Evolutionary conservation across 192 early-diverging fungal genomes (phyloP).

Genomic region (Coemansia sp.): DNA sequence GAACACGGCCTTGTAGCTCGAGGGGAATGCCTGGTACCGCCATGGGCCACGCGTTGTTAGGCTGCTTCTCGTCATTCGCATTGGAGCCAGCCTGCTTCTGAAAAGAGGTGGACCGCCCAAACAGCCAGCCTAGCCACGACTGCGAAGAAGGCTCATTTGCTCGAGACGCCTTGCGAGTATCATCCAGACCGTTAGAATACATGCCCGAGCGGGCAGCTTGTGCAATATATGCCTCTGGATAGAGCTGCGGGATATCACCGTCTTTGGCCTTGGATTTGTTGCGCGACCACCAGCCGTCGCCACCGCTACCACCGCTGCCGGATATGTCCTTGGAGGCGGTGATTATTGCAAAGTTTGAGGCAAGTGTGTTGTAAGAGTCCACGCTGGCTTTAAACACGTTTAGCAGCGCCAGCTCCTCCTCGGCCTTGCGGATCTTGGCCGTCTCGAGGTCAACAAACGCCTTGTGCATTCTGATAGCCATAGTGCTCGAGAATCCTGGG

Average conservation of each 20-base stretch:
- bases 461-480: slow-evolving; percentile 74
- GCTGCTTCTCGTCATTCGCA: not conserved
- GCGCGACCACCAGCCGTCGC: slow-evolving; percentile 1
- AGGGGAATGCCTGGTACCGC: slow-evolving; percentile 56
- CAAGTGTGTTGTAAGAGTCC: slow-evolving; percentile 36
- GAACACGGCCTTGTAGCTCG: slow-evolving; percentile 62
- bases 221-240: slow-evolving; percentile 48
- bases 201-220: slow-evolving; percentile 46
- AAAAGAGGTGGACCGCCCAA: slow-evolving; percentile 34
- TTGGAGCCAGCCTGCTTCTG: slow-evolving; percentile 1
- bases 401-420: slow-evolving; percentile 64
- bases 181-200: not conserved
- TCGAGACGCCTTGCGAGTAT: not conserved
- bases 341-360: slow-evolving; percentile 35
- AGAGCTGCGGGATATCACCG: not conserved
- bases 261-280: slow-evolving; percentile 1
- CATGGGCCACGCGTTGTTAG: slow-evolving; percentile 5
- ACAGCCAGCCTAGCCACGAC: slow-evolving; percentile 57
- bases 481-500: slow-evolving; percentile 70
- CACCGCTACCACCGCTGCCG: not conserved
- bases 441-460: slow-evolving; percentile 62
- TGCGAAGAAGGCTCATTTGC: not conserved
- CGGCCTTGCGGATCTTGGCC: slow-evolving; percentile 63
- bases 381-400: slow-evolving; percentile 47
- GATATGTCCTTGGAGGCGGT: slow-evolving; percentile 25